Percentiles rank a stretch among this genome's conserved stretches.
phyloP scores from a whole-genome alignment of 345 rosid species.

The Reutealis trisperma region DNA sequence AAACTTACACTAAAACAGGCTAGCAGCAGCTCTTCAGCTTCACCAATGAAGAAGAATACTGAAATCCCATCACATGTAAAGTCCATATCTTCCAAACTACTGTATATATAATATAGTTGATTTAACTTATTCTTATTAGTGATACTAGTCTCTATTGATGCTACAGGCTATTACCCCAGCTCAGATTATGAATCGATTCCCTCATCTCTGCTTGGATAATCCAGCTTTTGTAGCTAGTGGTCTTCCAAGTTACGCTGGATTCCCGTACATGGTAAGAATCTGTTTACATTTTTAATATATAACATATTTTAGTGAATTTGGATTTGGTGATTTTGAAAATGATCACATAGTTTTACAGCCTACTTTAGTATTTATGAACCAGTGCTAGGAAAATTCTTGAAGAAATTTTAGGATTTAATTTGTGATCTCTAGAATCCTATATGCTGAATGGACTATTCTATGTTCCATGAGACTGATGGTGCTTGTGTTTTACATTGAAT shows the following conservation, averaged over 20 bases:
- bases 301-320: not conserved
- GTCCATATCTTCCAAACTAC: not conserved
- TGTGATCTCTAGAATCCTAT: not conserved
- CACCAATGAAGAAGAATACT: slow-evolving; percentile 4
- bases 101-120: not conserved
- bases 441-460: too few relatives aligned
- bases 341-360: not conserved
- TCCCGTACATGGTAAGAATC: slow-evolving; percentile 17
- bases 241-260: not conserved
- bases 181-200: slow-evolving; percentile 19
- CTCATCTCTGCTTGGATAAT: slow-evolving; percentile 21
- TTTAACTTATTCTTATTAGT: not conserved
- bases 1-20: not conserved
- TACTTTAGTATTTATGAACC: too few relatives aligned
- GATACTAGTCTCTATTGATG: not conserved
- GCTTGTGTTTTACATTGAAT: too few relatives aligned
- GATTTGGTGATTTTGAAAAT: not conserved
- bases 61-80: slow-evolving; percentile 15
- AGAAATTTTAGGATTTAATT: too few relatives aligned
- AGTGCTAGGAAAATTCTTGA: too few relatives aligned
- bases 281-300: not conserved
- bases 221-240: not conserved
- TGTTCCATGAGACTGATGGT: not conserved
- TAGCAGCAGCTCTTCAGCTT: not conserved
- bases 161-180: slow-evolving; percentile 19